A percentile compares a stretch with the other conserved stretches of the same genome.
Conservation (phyloP, 768 basidiomycete species). For the Sarcomyxa edulis region DNA sequence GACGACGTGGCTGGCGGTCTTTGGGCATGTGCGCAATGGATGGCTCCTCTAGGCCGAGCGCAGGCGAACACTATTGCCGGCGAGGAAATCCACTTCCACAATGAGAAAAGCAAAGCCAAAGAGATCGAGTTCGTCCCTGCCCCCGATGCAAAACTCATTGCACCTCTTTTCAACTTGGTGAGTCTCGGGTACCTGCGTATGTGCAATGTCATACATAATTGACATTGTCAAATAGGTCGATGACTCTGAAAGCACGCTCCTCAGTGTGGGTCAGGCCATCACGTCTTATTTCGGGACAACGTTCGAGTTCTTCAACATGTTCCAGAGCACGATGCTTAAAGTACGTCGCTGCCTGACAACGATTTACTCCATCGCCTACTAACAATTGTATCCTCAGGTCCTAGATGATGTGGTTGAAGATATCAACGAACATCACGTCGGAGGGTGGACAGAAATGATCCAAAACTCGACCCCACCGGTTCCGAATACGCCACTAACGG, state of each 20-base stretch:
- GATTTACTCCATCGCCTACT: constrained; percentile 1
- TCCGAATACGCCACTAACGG: constrained; percentile 63
- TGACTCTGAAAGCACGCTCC: constrained; percentile 65
- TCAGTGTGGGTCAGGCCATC: constrained; percentile 60
- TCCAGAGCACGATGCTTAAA: constrained; percentile 65
- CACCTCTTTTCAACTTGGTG: constrained; percentile 82
- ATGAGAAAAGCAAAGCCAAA: constrained; percentile 63
- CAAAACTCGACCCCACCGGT: constrained; percentile 64
- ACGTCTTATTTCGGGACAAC: constrained; percentile 73
- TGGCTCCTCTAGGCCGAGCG: constrained; percentile 53
- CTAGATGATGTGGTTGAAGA: constrained; percentile 72
- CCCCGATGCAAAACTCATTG: constrained; percentile 52
- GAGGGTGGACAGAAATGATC: constrained; percentile 81
- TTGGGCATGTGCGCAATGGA: constrained; percentile 79
- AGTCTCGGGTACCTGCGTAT: constrained; percentile 10
- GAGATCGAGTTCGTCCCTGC: constrained; percentile 60
- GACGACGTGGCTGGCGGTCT: constrained; percentile 75
- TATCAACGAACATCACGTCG: constrained; percentile 80
- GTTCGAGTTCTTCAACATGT: constrained; percentile 73
- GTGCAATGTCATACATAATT: background rate
- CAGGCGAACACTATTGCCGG: constrained; percentile 64
- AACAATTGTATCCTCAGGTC: constrained; percentile 32
- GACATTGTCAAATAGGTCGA: constrained; percentile 46
- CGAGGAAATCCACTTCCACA: constrained; percentile 60
- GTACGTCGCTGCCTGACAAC: constrained; percentile 29